Percentiles rank a stretch among this genome's conserved stretches.
phyloP scores from a whole-genome alignment of 2,329 filamentous ascomycete genomes.

The Diaporthe citrichinensis region DNA sequence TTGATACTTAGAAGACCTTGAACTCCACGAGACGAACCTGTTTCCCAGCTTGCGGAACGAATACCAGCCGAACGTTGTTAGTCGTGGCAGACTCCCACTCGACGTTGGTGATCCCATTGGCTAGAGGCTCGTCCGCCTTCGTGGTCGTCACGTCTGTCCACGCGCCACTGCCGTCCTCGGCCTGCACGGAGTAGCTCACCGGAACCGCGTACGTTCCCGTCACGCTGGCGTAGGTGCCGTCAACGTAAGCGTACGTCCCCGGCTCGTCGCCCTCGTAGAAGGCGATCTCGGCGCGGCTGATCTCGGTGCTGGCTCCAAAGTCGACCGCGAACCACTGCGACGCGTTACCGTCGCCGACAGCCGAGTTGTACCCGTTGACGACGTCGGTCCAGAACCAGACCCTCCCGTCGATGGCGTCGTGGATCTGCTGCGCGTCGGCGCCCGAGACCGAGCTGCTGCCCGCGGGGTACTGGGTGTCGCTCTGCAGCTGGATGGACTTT shows the following conservation, averaged over 20 bases:
- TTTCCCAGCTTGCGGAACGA: conserved; percentile 49
- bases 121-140: conserved; percentile 45
- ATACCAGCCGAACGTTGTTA: conserved; percentile 49
- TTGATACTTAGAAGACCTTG: conserved; percentile 49
- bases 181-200: conserved; percentile 49
- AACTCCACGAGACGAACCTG: conserved; percentile 55
- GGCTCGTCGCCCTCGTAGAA: conserved; percentile 50
- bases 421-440: conserved; percentile 47
- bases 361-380: conserved; percentile 55
- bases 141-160: conserved; percentile 50
- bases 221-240: conserved; percentile 34
- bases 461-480: conserved; percentile 47
- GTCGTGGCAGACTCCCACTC: conserved; percentile 48
- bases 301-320: conserved; percentile 49
- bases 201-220: conserved; percentile 47
- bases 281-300: conserved; percentile 52
- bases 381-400: conserved; percentile 57
- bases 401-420: conserved; percentile 55
- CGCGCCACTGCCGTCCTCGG: conserved; percentile 40
- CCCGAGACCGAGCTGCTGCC: conserved; percentile 50
- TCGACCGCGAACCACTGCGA: conserved; percentile 54
- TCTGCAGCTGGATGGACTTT: conserved; percentile 54
- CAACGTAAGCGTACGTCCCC: conserved; percentile 42
- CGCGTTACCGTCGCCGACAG: conserved; percentile 47
- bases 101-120: conserved; percentile 54